Evolutionary conservation across 805 yeast species (phyloP), one percentile per base, ranked within the genome.

Genomic region (Saturnispora besseyi): DNA sequence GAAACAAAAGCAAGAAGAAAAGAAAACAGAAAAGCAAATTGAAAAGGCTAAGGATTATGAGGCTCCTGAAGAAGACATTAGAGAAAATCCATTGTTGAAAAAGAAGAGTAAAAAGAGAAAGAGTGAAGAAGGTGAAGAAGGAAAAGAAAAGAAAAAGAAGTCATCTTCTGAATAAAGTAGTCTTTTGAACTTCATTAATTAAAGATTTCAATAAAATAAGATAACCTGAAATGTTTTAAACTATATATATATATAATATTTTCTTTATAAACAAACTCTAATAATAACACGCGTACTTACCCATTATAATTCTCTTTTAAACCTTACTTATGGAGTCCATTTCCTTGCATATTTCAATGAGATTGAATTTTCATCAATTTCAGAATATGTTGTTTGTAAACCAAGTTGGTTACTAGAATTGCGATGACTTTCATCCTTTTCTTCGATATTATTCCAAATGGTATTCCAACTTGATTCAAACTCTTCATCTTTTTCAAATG

Each of bases 21-120:
- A 77, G 58, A 80, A 83, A 57, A 79, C 73, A 51, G 76, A 72
- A 51, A 83, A 78, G 63, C 82, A 82, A 56, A 71, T 70, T 46
- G 95, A 86, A 62, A 78, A 91, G 62, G 77, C 77, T 18, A 79
- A 85, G 70, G 93, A 83, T 55, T 91, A 78, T 60, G 79, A 78
- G 51, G 96, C 97, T 13, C 98, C 98, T 12, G 82, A 79, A 60
- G 98, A 91, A 68, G 68, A 63, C 10, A 51, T 54, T 24, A 62
- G 69, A 54, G 69, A 64, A 49, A 68, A 68, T 52, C 67, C 66
- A 10, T 49, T 67, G n/a, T 45, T 67, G 29, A 62, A 60, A 52
- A 59, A 62, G 29, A 26, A 26, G 49, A 58, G 59, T 49, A 62
- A 55, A 56, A 64, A 57, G 55, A 62, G 58, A 50, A 59, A 61